These are phyloP conservation scores for Neospermospora avenae DNA, from an alignment of 2,329 filamentous ascomycete species.

Conservation along the genomic window DNA sequence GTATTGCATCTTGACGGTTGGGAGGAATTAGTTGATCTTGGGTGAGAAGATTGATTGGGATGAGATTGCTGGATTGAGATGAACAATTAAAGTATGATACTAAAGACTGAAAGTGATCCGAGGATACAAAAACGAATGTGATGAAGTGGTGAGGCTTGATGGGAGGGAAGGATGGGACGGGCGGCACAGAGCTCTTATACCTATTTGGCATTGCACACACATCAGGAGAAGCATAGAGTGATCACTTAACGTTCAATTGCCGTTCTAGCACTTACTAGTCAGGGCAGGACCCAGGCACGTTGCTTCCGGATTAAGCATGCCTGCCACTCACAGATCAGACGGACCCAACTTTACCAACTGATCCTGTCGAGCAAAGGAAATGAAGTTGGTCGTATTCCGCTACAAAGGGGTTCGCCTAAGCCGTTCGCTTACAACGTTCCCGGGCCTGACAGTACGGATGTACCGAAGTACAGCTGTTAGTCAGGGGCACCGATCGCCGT, in stretches of 20 bases:
- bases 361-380: constrained; percentile 8
- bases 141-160: constrained; percentile 17
- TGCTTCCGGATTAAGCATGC: background rate
- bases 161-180: background rate
- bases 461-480: constrained; percentile 6
- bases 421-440: constrained; percentile 9
- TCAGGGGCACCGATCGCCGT: constrained; percentile 3
- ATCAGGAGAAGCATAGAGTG: constrained; percentile 11
- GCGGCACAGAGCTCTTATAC: constrained; percentile 15
- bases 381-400: constrained; percentile 12
- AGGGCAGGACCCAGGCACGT: too few species aligned
- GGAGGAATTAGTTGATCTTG: constrained; percentile 8
- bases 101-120: constrained; percentile 22
- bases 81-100: constrained; percentile 11
- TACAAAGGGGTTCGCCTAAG: constrained; percentile 3
- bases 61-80: constrained; percentile 1
- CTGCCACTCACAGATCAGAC: background rate
- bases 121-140: constrained; percentile 22
- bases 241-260: constrained; percentile 2
- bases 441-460: too few species aligned
- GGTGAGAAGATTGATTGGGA: background rate
- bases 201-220: constrained; percentile 7
- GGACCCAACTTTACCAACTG: background rate
- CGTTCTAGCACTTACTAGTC: background rate
- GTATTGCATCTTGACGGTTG: constrained; percentile 20